Evolutionary conservation across 225 moss, liverwort and hornwort species (phyloP).

Genomic region (Bryum argenteum): DNA sequence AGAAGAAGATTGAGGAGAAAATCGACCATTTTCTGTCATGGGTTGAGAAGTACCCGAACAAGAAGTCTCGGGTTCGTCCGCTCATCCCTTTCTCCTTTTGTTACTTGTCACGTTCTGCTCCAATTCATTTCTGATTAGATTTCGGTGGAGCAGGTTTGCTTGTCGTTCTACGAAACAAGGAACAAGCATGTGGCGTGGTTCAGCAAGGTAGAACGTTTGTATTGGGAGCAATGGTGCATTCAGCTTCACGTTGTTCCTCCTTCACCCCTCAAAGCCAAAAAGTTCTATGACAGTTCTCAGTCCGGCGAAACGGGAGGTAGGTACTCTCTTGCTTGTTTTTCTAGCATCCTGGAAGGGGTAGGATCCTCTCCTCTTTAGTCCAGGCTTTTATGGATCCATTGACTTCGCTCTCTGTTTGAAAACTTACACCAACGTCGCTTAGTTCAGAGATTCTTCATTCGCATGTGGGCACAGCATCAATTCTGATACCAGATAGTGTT

Average conservation of each 20-base stretch:
- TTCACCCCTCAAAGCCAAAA: slow-evolving; percentile 51
- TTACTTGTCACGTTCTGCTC: not conserved
- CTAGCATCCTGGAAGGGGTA: slow-evolving; percentile 5
- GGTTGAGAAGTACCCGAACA: slow-evolving; percentile 98
- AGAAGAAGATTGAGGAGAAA: slow-evolving; percentile 98
- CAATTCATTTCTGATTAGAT: slow-evolving; percentile 17
- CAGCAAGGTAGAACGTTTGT: slow-evolving; percentile 71
- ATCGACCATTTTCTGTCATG: slow-evolving; percentile 89
- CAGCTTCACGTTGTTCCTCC: slow-evolving; percentile 73
- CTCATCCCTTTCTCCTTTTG: not conserved
- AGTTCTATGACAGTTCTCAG: slow-evolving; percentile 43
- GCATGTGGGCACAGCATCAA: not conserved
- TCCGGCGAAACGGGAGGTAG: slow-evolving; percentile 56
- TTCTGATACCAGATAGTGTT: not conserved
- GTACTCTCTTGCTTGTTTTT: not conserved
- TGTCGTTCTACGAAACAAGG: slow-evolving; percentile 85
- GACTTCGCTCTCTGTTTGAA: not conserved
- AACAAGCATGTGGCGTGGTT: slow-evolving; percentile 84
- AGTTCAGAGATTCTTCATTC: not conserved
- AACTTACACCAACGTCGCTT: not conserved
- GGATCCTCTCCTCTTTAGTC: slow-evolving; percentile 8
- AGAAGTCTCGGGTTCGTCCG: slow-evolving; percentile 76
- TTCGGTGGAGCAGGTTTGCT: slow-evolving; percentile 56
- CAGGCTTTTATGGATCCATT: slow-evolving; percentile 6
- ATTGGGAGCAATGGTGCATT: slow-evolving; percentile 93